Evolutionary conservation across 331 rosid genomes (phyloP), one percentile per base, ranked within the genome.

Genomic region (Cydonia oblonga): DNA sequence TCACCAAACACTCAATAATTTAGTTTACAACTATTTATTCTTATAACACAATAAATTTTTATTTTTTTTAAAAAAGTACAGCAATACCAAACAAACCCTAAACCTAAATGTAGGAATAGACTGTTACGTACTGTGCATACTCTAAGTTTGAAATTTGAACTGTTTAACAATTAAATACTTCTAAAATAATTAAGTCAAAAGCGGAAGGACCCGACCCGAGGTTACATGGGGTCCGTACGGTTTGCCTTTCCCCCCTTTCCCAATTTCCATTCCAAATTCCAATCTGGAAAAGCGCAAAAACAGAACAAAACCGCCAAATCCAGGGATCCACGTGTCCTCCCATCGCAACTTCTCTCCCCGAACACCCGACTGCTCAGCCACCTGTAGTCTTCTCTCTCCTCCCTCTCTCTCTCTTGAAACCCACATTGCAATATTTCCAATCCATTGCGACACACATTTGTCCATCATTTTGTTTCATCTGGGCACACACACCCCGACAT

Each of bases 321-420:
- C 19, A 54, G 15, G 5, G 66, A 32, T 6, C 75, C 79, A 81
- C 82, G 87, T 80, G 87, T 78, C 70, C 19, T 28, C 32, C 19
- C 5, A 26, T 0, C 29, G 2, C 3, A 30, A 61, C 64, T 14
- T 60, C 68, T 70, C 73, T 58, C 46, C 77, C 67, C 30, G 13
- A 72, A 68, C 79, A 66, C 65, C 71, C 78, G 77, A 68, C 26
- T 49, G 14, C 82, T 65, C 32, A 44, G 71, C 67, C 83, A 68
- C 79, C 75, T 74, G 83, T 69, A 8, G 25, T 73, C 64, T 13
- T 35, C 40, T 9, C 10, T 32, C 51, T 38, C 42, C 42, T 2
- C 35, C 6, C 66, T 62, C 15, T 40, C 53, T 74, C 5, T 69
- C 62, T 40, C 46, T 51, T 2, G 75, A 18, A 72, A 61, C 68